These are phyloP conservation scores for Dalbergia cultrata DNA, from an alignment of 306 rosid genomes.

Conservation along the genomic window DNA sequence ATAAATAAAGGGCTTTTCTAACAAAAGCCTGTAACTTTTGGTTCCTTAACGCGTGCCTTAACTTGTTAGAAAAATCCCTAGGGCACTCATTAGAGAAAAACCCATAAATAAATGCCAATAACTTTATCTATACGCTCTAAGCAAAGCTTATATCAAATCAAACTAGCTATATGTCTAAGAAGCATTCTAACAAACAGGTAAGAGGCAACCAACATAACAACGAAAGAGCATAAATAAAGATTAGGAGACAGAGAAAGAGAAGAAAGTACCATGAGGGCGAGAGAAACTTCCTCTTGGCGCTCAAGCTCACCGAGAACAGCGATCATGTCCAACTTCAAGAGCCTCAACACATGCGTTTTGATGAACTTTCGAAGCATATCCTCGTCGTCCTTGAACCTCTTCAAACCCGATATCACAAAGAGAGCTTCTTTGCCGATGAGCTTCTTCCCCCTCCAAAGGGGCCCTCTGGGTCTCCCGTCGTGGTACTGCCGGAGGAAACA, in stretches of 20 bases:
- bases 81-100: no score
- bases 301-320: slow-evolving; percentile 92
- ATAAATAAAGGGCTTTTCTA: neutral
- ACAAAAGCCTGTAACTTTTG: no score
- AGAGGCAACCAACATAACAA: neutral
- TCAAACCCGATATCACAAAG: slow-evolving; percentile 74
- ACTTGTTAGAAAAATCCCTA: no score
- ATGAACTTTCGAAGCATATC: slow-evolving; percentile 79
- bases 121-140: neutral
- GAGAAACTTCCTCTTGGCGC: slow-evolving; percentile 89
- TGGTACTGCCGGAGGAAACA: slow-evolving; percentile 72
- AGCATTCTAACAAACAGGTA: slow-evolving; percentile 67
- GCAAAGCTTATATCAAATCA: neutral
- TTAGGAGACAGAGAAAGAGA: neutral
- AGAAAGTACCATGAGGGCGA: slow-evolving; percentile 74
- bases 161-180: neutral
- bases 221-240: neutral
- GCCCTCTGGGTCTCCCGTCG: slow-evolving; percentile 96
- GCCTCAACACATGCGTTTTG: slow-evolving; percentile 72
- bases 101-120: neutral
- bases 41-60: no score
- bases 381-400: slow-evolving; percentile 79
- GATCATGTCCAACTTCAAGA: slow-evolving; percentile 82
- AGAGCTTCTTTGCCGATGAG: slow-evolving; percentile 90
- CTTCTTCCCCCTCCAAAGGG: slow-evolving; percentile 97